phyloP scores from a whole-genome alignment of 768 basidiomycete species.

The Macrolepiota albuminosa region DNA sequence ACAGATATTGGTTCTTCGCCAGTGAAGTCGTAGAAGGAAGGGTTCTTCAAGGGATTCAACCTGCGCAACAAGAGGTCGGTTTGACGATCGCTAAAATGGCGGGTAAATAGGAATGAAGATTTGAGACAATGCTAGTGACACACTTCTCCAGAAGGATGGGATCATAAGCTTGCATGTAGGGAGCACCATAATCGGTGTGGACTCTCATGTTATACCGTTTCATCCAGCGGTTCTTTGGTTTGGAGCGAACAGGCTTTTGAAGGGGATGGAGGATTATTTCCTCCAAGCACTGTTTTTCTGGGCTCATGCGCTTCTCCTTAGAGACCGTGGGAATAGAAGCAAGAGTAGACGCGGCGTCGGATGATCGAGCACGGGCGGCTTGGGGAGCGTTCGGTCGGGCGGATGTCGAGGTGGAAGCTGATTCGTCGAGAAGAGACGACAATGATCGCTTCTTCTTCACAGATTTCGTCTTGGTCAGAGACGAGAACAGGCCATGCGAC shows the following conservation, averaged over 20 bases:
- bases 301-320: slow-evolving; percentile 5
- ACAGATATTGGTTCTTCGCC: slow-evolving; percentile 47
- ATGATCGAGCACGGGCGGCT: slow-evolving; percentile 9
- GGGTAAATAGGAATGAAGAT: neutral
- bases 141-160: slow-evolving; percentile 54
- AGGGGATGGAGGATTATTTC: slow-evolving; percentile 12
- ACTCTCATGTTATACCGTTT: slow-evolving; percentile 43
- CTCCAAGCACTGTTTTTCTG: slow-evolving; percentile 9
- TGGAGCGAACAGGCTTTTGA: neutral
- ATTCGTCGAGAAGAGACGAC: slow-evolving; percentile 25
- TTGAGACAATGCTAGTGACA: slow-evolving; percentile 19
- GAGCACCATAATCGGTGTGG: slow-evolving; percentile 49
- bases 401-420: slow-evolving; percentile 8
- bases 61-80: slow-evolving; percentile 49
- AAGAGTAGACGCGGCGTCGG: slow-evolving; percentile 8
- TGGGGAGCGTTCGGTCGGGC: slow-evolving; percentile 6
- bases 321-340: neutral
- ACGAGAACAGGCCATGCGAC: slow-evolving; percentile 16
- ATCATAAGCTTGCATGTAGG: slow-evolving; percentile 68
- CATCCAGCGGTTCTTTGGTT: slow-evolving; percentile 31
- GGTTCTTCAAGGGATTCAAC: slow-evolving; percentile 48
- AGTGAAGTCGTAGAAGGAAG: slow-evolving; percentile 55
- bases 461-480: slow-evolving; percentile 14
- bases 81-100: slow-evolving; percentile 50
- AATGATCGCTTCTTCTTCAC: slow-evolving; percentile 36